phyloP scores from a whole-genome alignment of 148 eudicot species.

The Rhododendron vialii region DNA sequence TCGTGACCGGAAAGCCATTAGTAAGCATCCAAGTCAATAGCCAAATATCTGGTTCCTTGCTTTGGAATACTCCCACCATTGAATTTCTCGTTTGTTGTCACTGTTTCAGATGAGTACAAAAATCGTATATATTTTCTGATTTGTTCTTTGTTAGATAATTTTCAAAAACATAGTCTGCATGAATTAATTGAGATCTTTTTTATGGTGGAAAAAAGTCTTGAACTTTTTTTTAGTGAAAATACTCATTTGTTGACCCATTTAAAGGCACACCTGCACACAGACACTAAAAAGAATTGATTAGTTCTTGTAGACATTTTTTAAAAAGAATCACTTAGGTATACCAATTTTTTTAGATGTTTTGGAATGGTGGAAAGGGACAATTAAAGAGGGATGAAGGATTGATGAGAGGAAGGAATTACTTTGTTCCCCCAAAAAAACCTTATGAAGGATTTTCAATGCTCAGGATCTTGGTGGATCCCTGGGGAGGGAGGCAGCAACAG shows the following conservation, averaged over 20 bases:
- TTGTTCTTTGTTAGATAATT: not conserved
- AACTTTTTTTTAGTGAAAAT: not conserved
- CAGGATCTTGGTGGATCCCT: slow-evolving; percentile 50
- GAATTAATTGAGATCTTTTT: not conserved
- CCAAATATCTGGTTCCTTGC: slow-evolving; percentile 5
- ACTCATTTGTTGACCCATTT: not conserved
- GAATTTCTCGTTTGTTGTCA: not conserved
- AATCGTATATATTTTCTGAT: not conserved
- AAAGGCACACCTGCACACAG: not conserved
- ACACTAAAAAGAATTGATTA: not conserved
- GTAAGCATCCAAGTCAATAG: slow-evolving; percentile 32
- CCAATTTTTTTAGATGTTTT: not conserved
- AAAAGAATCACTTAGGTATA: not conserved
- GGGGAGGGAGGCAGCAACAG: slow-evolving; percentile 62
- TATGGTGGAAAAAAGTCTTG: not conserved
- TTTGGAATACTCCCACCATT: not conserved
- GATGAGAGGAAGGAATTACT: not conserved
- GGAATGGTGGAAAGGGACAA: not conserved
- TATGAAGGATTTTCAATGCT: not conserved
- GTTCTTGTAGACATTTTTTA: not conserved
- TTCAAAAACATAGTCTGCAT: not conserved
- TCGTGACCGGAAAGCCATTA: slow-evolving; percentile 68
- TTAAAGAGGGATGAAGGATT: not conserved
- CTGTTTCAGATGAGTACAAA: not conserved
- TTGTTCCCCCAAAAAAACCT: not conserved